These are phyloP conservation scores for Aspergillus ruber DNA, from an alignment of 2,329 filamentous ascomycete genomes.

Conservation along the genomic window DNA sequence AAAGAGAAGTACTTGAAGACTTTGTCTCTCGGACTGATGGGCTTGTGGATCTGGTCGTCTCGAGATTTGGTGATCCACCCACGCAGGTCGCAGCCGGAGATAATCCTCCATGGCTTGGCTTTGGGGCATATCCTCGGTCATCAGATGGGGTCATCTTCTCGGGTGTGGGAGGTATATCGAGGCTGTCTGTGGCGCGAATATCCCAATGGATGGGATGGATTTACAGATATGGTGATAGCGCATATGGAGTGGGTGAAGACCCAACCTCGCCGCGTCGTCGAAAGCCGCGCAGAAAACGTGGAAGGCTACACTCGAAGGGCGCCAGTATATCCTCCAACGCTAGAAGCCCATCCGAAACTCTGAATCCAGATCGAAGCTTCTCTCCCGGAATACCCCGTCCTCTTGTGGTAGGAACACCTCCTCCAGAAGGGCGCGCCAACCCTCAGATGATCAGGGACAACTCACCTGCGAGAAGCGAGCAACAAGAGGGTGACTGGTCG, in stretches of 20 bases:
- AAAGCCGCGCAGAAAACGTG: conserved; percentile 28
- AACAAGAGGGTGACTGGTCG: conserved; percentile 18
- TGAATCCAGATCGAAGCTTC: conserved; percentile 18
- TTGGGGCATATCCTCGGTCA: conserved; percentile 58
- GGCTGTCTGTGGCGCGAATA: conserved; percentile 63
- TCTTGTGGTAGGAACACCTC: conserved; percentile 25
- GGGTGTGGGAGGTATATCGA: conserved; percentile 67
- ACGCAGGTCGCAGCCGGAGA: conserved; percentile 17
- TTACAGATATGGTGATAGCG: conserved; percentile 73
- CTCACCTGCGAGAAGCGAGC: conserved; percentile 13
- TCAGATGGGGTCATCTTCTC: conserved; percentile 84
- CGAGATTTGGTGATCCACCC: conserved; percentile 65
- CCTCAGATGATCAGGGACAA: conserved; percentile 11
- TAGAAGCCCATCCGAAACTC: conserved; percentile 5
- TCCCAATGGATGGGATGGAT: conserved; percentile 85
- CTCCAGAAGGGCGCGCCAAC: conserved; percentile 8
- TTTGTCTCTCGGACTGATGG: conserved; percentile 73
- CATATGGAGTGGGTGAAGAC: conserved; percentile 79
- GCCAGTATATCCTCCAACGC: conserved; percentile 2
- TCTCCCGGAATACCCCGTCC: conserved; percentile 41
- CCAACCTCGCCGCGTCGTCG: conserved; percentile 56
- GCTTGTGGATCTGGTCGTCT: conserved; percentile 79
- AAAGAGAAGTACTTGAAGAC: conserved; percentile 89
- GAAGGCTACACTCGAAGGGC: conserved; percentile 11
- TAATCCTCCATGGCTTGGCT: conserved; percentile 64